Evolutionary conservation across 208 protist species (phyloP).

Genomic region (Crithidia mellificae): DNA sequence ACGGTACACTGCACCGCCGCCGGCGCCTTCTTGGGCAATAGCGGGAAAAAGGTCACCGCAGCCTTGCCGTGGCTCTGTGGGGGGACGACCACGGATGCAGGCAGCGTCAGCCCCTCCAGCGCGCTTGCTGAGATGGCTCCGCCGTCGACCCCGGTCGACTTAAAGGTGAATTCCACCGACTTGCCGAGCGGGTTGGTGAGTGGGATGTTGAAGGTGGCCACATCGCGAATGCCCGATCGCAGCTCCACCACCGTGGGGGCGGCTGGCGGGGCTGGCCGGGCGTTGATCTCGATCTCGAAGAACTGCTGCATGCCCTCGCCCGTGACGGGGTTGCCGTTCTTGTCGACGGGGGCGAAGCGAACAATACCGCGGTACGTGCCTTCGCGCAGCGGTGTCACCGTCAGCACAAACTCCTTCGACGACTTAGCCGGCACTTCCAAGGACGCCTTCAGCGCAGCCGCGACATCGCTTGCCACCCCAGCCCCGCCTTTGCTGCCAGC

Average conservation of each 20-base stretch:
- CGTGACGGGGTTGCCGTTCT: slow-evolving; percentile 32
- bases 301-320: slow-evolving; percentile 78
- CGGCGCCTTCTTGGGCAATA: slow-evolving; percentile 71
- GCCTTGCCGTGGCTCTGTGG: slow-evolving; percentile 61
- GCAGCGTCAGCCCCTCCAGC: slow-evolving; percentile 58
- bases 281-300: slow-evolving; percentile 75
- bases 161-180: slow-evolving; percentile 64
- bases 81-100: slow-evolving; percentile 56
- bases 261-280: slow-evolving; percentile 33
- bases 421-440: slow-evolving; percentile 88
- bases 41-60: slow-evolving; percentile 89
- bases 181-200: slow-evolving; percentile 91
- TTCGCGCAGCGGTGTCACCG: slow-evolving; percentile 83
- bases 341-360: slow-evolving; percentile 55
- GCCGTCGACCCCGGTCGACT: slow-evolving; percentile 53
- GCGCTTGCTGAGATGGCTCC: slow-evolving; percentile 6
- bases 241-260: slow-evolving; percentile 63
- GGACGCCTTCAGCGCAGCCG: too few species aligned
- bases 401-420: slow-evolving; percentile 70
- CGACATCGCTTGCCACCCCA: slow-evolving; percentile 13
- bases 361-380: slow-evolving; percentile 72
- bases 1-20: slow-evolving; percentile 64
- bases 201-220: slow-evolving; percentile 61
- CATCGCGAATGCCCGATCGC: slow-evolving; percentile 76
- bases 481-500: too few species aligned